phyloP scores from a whole-genome alignment of 2,329 filamentous ascomycete species.

The Plectosphaerella plurivora region DNA sequence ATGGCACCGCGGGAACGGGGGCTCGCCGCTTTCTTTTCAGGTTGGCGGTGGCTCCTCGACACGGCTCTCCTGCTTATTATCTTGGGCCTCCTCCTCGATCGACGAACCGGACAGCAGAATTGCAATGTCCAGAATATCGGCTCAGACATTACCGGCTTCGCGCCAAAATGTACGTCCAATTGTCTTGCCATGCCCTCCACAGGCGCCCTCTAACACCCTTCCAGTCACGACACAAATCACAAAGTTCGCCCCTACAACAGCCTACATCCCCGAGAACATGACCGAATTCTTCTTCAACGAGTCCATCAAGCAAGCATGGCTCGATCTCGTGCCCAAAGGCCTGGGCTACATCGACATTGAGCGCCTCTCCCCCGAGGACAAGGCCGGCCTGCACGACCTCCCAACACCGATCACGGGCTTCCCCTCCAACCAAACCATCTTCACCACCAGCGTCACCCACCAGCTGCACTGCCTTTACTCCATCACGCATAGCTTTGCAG shows the following conservation, averaged over 20 bases:
- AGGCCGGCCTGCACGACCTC: slow-evolving; percentile 28
- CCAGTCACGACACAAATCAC: slow-evolving; percentile 33
- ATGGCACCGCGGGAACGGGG: no score
- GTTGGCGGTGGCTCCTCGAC: slow-evolving; percentile 24
- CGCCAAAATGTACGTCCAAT: slow-evolving; percentile 25
- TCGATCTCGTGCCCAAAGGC: slow-evolving; percentile 33
- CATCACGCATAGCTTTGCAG: slow-evolving; percentile 28
- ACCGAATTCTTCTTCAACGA: slow-evolving; percentile 31
- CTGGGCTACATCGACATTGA: slow-evolving; percentile 32
- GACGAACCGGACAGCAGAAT: slow-evolving; percentile 13
- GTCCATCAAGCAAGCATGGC: slow-evolving; percentile 27
- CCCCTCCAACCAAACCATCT: slow-evolving; percentile 26
- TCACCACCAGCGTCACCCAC: slow-evolving; percentile 37
- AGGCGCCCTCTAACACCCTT: background rate
- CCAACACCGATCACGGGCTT: slow-evolving; percentile 26
- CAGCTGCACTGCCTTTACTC: slow-evolving; percentile 37
- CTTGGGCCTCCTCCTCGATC: slow-evolving; percentile 27
- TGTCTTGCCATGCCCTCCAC: no score
- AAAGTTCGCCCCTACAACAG: slow-evolving; percentile 28
- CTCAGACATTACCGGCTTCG: slow-evolving; percentile 32
- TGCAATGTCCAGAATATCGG: slow-evolving; percentile 25
- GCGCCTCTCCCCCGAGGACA: slow-evolving; percentile 10
- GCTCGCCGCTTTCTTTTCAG: background rate
- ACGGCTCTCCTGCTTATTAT: slow-evolving; percentile 27
- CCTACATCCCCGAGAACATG: slow-evolving; percentile 31